Evolutionary conservation across 176 grass and related monocot genomes (phyloP).

Genomic region (Musa beccarii): DNA sequence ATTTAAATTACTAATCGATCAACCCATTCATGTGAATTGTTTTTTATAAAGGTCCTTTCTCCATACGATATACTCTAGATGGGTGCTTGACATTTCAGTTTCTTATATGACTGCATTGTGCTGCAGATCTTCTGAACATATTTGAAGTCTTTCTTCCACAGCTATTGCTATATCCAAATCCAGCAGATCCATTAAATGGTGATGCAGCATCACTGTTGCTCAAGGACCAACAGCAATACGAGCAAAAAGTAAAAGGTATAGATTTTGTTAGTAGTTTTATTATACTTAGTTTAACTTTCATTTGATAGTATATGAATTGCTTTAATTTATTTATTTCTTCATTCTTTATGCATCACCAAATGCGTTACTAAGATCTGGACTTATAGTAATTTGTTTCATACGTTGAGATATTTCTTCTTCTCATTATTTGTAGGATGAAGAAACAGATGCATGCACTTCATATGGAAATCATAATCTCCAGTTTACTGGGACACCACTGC

Average conservation of each 20-base stretch:
- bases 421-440: background rate
- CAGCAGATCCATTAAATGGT: slow-evolving; percentile 10
- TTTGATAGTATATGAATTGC: background rate
- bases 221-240: slow-evolving; percentile 4
- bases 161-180: slow-evolving; percentile 15
- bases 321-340: background rate
- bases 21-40: background rate
- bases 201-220: slow-evolving; percentile 14
- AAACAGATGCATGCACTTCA: background rate
- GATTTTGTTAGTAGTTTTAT: background rate
- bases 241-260: slow-evolving; percentile 17
- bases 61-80: background rate
- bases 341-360: background rate
- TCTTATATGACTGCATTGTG: background rate
- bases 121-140: slow-evolving; percentile 15
- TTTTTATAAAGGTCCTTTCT: background rate
- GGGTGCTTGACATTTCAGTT: background rate
- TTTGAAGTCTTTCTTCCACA: slow-evolving; percentile 22
- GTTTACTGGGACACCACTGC: background rate
- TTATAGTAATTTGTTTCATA: background rate
- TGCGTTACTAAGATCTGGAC: background rate
- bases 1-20: background rate
- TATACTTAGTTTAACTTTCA: background rate
- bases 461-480: background rate
- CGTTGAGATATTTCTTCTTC: background rate